Evolutionary conservation across 805 yeast genomes (phyloP), one percentile per base, ranked within the genome.

Genomic region (Blastobotrys attinorum): DNA sequence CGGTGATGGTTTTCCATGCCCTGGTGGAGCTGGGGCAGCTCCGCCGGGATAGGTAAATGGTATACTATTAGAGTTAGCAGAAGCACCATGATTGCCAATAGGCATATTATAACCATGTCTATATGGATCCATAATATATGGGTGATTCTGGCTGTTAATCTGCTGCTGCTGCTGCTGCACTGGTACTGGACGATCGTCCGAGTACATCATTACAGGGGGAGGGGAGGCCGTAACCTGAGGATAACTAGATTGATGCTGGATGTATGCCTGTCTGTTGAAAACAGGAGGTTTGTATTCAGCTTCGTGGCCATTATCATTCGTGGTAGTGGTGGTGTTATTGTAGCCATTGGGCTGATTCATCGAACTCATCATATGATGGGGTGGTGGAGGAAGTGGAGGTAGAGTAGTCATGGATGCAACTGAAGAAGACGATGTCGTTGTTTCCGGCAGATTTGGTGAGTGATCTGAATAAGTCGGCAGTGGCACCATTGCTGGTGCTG

Each of bases 391-490:
- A n/a, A n/a, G n/a, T n/a, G n/a, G 29, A 11, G 20, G 37, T 13
- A 15, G 35, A 34, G 39, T 4, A 8, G 6, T 35, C 18, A 10
- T 27, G 27, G 11, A 18, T 10, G 27, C 16, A 5, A 16, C 36
- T 16, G 11, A 16, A n/a, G 16, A 31, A 27, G n/a, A 10, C 27
- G 7, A 20, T 21, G 22, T 21, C 7, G 7, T 11, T n/a, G 18
- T 18, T 29, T 42, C 45, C 22, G 45, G 45, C 16, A 22, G 35
- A 42, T 42, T 31, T 7, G 45, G 45, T 3, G 45, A 42, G 13
- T 27, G 25, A 29, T 42, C 45, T 8, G 45, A 42, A 21, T 42
- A 42, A 37, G 4, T 40, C 37, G 3, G 31, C 13, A 3, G 15
- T 10, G 8, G 42, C n/a, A 27, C 23, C 13, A 20, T 39, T 27